Evolutionary conservation across 345 rosid species (phyloP).

Genomic region (Populus ilicifolia): DNA sequence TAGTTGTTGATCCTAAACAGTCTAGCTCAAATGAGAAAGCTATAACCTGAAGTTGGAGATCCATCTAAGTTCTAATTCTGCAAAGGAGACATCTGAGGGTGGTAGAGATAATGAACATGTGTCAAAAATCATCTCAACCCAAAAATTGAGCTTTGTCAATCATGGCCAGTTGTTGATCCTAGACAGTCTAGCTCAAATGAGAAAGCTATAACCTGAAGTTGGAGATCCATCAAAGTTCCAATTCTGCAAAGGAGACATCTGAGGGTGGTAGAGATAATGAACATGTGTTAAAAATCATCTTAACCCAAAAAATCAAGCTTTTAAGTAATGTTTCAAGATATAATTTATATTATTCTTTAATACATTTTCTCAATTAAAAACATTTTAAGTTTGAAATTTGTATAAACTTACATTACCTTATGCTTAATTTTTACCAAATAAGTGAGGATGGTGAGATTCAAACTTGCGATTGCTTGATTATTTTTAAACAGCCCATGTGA

Average conservation of each 20-base stretch:
- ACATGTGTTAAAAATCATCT: too few relatives aligned
- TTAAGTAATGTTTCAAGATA: too few relatives aligned
- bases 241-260: slow-evolving; percentile 37
- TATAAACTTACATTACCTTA: too few relatives aligned
- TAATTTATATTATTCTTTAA: too few relatives aligned
- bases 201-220: slow-evolving; percentile 53
- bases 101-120: slow-evolving; percentile 19
- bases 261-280: slow-evolving; percentile 27
- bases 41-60: slow-evolving; percentile 65
- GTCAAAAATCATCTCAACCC: too few relatives aligned
- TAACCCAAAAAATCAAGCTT: too few relatives aligned
- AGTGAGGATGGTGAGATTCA: too few relatives aligned
- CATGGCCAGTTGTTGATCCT: slow-evolving; percentile 21
- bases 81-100: slow-evolving; percentile 32
- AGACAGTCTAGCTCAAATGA: slow-evolving; percentile 32
- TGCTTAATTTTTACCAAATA: too few relatives aligned
- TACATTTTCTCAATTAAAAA: too few relatives aligned
- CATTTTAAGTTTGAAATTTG: too few relatives aligned
- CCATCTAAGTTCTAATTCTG: slow-evolving; percentile 62
- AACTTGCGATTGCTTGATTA: too few relatives aligned
- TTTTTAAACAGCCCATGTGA: slow-evolving; percentile 10
- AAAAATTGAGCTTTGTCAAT: slow-evolving; percentile 9
- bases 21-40: slow-evolving; percentile 34
- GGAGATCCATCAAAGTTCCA: slow-evolving; percentile 70
- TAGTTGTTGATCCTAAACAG: slow-evolving; percentile 22